Percentiles rank a stretch among this genome's conserved stretches.
These are phyloP conservation scores for Penicillium riverlandense DNA, from an alignment of 495 filamentous ascomycete genomes.

Conservation along the genomic window DNA sequence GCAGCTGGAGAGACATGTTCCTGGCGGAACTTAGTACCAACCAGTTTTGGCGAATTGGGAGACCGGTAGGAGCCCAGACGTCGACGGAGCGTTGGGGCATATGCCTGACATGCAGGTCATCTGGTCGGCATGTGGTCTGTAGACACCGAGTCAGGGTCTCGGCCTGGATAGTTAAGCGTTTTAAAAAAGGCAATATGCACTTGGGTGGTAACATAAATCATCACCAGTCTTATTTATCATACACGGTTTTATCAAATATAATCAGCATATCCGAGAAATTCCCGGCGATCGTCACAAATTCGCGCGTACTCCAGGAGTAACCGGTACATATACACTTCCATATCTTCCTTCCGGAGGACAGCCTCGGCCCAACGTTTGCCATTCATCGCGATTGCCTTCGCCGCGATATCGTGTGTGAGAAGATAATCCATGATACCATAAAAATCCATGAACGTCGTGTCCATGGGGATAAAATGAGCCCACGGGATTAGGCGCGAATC, in stretches of 20 bases:
- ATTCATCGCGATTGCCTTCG: conserved; percentile 32
- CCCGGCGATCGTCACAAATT: conserved; percentile 10
- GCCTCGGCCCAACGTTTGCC: conserved; percentile 34
- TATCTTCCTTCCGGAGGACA: conserved; percentile 31
- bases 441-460: conserved; percentile 32
- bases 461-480: conserved; percentile 47
- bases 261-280: conserved; percentile 3
- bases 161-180: no score
- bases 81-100: no score
- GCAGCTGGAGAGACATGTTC: no score
- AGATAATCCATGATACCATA: conserved; percentile 35
- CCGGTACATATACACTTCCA: conserved; percentile 33
- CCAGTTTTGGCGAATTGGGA: no score
- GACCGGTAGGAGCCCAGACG: no score
- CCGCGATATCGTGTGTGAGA: conserved; percentile 23
- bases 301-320: conserved; percentile 34
- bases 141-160: no score
- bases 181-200: no score
- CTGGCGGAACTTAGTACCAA: no score
- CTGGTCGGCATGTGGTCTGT: no score
- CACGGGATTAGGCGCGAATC: conserved; percentile 48
- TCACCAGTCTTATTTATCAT: background rate
- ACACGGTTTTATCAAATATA: background rate
- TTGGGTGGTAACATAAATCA: no score
- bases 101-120: no score